Evolutionary conservation across 805 yeast species (phyloP), one percentile per base, ranked within the genome.

Genomic region (Tanozyma kutaoensis): DNA sequence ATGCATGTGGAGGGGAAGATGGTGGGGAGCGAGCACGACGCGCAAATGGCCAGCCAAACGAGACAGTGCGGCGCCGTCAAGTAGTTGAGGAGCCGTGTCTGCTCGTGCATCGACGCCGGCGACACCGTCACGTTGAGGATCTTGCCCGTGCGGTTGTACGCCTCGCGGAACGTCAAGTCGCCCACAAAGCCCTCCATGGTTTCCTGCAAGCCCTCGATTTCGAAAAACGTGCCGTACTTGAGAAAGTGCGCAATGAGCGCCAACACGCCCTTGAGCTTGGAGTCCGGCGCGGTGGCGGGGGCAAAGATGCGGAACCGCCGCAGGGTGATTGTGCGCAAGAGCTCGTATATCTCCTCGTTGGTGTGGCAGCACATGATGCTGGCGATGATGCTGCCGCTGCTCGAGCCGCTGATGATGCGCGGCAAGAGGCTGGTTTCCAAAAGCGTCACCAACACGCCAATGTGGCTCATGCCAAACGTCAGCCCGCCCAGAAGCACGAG

Each of bases 401-500:
- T 82, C 10, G 94, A 79, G 1, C 99, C 98, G 25, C 94, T 79
- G 11, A 91, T 72, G 20, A 91, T 80, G 26, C 79, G 66, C 0
- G 99, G 99, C 14, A 88, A 55, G 14, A 85, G 56, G 28, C 77
- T 74, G 27, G 69, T 65, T 38, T 82, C 91, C 22, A 77, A 53
- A 17, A 91, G 60, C 2, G 91, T 79, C 4, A 82, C 72, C 24
- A 88, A 55, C 0, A 91, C 95, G 2, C 99, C 99, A 31, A 85
- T 79, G 38, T 88, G 97, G 34, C 86, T 73, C 27, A 88, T 54
- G 0, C 97, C 98, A 55, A 88, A 80, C 4, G 94, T 80, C 2
- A 94, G 85, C 2, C 99, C 99, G 2, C 99, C 99, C 25, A 93
- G 77, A 28, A 91, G 63, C n/a, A 93, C 84, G 15, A 91, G 57